Percentiles rank a stretch among this genome's conserved stretches.
These are phyloP conservation scores for Ophiognomonia clavigignenti-juglandacearum DNA, from an alignment of 2,329 filamentous ascomycete species.

Conservation along the genomic window DNA sequence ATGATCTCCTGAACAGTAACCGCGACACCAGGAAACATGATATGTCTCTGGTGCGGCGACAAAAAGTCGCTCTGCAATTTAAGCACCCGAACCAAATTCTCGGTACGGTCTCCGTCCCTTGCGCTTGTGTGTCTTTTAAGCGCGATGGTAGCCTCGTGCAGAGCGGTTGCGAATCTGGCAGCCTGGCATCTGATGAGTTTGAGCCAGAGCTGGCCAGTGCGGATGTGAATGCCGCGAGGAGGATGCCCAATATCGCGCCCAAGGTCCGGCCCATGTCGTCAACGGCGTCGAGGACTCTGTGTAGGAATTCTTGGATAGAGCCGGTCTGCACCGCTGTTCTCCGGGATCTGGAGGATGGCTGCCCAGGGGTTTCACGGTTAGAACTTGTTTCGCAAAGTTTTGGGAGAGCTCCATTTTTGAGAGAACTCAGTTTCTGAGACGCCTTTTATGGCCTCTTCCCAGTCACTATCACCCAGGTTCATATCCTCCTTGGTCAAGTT, in stretches of 20 bases:
- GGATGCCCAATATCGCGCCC: conserved; percentile 23
- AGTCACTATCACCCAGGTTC: conserved; percentile 30
- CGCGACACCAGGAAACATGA: conserved; percentile 55
- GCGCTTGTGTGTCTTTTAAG: conserved; percentile 19
- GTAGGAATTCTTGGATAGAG: conserved; percentile 23
- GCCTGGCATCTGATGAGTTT: background rate
- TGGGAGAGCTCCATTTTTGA: too few species aligned
- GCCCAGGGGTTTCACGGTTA: background rate
- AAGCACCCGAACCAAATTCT: conserved; percentile 47
- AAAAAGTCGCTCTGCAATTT: conserved; percentile 35
- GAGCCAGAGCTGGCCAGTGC: conserved; percentile 5
- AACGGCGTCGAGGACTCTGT: conserved; percentile 25
- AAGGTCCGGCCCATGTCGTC: conserved; percentile 30
- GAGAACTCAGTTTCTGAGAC: conserved; percentile 13
- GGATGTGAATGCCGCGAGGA: conserved; percentile 19
- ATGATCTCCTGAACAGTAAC: conserved; percentile 57
- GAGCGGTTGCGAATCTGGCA: conserved; percentile 9
- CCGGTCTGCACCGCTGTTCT: conserved; percentile 19
- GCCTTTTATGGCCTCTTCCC: conserved; percentile 26
- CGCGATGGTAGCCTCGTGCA: conserved; percentile 12
- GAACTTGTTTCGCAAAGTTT: background rate
- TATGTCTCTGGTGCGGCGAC: conserved; percentile 41
- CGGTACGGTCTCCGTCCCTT: conserved; percentile 21
- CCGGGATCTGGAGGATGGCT: conserved; percentile 8
- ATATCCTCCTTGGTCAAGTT: conserved; percentile 29